phyloP scores from a whole-genome alignment of 768 basidiomycete genomes.

The Leucosporidium yakuticum region DNA sequence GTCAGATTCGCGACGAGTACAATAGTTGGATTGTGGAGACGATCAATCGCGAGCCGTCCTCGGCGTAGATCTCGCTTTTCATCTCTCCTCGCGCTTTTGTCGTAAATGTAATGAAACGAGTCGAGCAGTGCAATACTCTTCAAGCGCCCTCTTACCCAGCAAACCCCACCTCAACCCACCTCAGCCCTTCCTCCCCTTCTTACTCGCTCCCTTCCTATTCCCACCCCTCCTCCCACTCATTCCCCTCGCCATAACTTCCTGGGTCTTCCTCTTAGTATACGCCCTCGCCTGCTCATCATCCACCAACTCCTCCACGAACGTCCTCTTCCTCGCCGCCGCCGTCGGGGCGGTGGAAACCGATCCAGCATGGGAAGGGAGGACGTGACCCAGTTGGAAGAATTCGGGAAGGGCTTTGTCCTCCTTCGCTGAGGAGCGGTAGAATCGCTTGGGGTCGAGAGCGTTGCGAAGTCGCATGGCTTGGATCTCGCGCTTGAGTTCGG shows the following conservation, averaged over 20 bases:
- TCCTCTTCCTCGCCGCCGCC: conserved; percentile 58
- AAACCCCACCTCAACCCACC: no score
- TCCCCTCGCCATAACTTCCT: conserved; percentile 56
- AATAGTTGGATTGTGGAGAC: no score
- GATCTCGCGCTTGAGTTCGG: conserved; percentile 73
- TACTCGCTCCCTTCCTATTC: conserved; percentile 53
- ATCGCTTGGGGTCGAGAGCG: conserved; percentile 84
- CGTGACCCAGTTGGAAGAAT: conserved; percentile 54
- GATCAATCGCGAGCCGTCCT: no score
- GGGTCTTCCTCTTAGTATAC: conserved; percentile 87
- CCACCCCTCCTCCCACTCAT: conserved; percentile 55
- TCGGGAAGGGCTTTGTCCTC: conserved; percentile 82
- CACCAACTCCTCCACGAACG: conserved; percentile 78
- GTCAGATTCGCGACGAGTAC: no score
- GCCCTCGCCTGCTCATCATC: conserved; percentile 78
- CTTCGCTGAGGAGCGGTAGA: conserved; percentile 60
- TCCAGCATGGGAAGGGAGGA: conserved; percentile 64
- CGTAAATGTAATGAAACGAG: no score
- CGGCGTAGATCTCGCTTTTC: no score
- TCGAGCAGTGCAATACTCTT: no score
- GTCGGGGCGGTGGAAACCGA: conserved; percentile 66
- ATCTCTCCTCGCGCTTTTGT: no score
- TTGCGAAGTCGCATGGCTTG: conserved; percentile 79
- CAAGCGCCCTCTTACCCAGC: no score
- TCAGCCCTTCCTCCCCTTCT: conserved; percentile 45